These are phyloP conservation scores for Cavenderia fasciculata DNA, from an alignment of 78 protist species.

Conservation along the genomic window DNA sequence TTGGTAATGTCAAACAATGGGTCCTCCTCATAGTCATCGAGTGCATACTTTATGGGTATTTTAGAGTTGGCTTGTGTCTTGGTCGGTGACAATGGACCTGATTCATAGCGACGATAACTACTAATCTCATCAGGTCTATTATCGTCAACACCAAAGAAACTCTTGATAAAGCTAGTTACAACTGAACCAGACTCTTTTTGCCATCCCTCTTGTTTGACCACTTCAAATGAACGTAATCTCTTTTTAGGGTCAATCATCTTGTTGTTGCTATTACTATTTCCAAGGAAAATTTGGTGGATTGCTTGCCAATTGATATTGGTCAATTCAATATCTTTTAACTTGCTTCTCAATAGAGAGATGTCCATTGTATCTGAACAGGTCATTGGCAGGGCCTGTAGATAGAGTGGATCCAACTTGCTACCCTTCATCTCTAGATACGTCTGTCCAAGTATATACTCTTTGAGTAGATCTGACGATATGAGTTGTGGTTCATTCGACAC, in stretches of 20 bases:
- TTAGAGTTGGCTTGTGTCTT: too few species aligned
- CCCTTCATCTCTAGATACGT: conserved; percentile 2
- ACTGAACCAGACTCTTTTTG: conserved; percentile 36
- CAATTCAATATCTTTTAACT: conserved; percentile 41
- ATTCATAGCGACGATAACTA: not conserved
- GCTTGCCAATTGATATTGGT: not conserved
- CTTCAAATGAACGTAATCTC: conserved; percentile 44
- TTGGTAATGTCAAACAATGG: conserved; percentile 14
- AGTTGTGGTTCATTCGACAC: conserved; percentile 5
- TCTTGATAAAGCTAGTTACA: conserved; percentile 21
- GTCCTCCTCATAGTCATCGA: conserved; percentile 51
- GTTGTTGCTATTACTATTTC: too few species aligned
- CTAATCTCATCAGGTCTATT: not conserved
- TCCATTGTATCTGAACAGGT: conserved; percentile 20
- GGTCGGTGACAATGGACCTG: not conserved
- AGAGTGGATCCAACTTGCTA: conserved; percentile 2
- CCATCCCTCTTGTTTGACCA: not conserved
- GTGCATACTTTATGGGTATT: too few species aligned
- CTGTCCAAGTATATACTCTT: conserved; percentile 27
- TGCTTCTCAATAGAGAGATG: not conserved
- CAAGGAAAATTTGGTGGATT: too few species aligned
- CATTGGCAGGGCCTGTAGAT: conserved; percentile 34
- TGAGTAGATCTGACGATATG: conserved; percentile 42
- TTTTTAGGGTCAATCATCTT: conserved; percentile 41
- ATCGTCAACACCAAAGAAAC: conserved; percentile 30